Evolutionary conservation across 495 filamentous ascomycete genomes (phyloP).

Genomic region (Lasiosphaeria ovina): DNA sequence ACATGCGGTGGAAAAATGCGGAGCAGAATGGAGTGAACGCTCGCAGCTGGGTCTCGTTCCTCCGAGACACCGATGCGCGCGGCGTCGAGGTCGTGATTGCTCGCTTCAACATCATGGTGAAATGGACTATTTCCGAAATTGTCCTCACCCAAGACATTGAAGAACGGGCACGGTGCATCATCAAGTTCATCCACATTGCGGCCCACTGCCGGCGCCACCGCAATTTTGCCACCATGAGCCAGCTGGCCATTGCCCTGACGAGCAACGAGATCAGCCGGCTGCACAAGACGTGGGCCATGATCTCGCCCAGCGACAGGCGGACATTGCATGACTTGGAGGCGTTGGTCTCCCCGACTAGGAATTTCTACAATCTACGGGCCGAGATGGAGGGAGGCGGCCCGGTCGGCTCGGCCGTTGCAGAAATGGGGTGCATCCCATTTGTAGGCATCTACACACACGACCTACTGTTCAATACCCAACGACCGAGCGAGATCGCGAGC

Average conservation of each 20-base stretch:
- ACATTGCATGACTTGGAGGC: conserved; percentile 78
- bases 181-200: conserved; percentile 92
- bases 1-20: conserved; percentile 83
- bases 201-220: conserved; percentile 77
- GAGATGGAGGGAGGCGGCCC: conserved; percentile 77
- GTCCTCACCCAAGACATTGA: conserved; percentile 78
- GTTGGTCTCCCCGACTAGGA: conserved; percentile 81
- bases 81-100: conserved; percentile 96
- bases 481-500: conserved; percentile 68
- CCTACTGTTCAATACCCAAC: conserved; percentile 92
- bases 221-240: conserved; percentile 96
- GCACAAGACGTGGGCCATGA: conserved; percentile 74
- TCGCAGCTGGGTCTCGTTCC: conserved; percentile 88
- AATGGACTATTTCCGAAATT: conserved; percentile 92
- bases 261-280: conserved; percentile 78
- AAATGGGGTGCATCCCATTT: conserved; percentile 93
- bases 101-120: conserved; percentile 95
- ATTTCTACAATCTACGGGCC: conserved; percentile 83
- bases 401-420: conserved; percentile 39
- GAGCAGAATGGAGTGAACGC: conserved; percentile 57
- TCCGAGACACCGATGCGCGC: conserved; percentile 73
- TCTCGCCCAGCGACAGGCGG: conserved; percentile 66
- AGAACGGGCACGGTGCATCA: conserved; percentile 79
- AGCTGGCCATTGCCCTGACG: conserved; percentile 87
- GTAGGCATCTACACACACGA: conserved; percentile 95